These are phyloP conservation scores for Trichomonascus vanleenenianus DNA, from an alignment of 805 yeast species.

Conservation along the genomic window DNA sequence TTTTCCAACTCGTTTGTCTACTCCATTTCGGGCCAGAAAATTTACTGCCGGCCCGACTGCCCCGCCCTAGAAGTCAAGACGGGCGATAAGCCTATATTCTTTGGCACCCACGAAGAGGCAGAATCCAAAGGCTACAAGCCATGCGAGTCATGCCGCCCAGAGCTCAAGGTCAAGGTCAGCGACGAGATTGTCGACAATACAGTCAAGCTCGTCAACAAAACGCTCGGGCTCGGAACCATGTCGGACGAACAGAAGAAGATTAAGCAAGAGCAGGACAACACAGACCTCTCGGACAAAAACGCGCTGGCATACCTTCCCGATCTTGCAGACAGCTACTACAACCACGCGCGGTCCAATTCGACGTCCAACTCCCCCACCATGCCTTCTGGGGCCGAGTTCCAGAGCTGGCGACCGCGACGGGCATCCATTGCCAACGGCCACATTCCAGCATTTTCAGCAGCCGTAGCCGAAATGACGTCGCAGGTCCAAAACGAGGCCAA, in stretches of 20 bases:
- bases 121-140: conserved; percentile 38
- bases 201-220: conserved; percentile 46
- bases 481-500: conserved; percentile 7
- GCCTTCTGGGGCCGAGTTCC: conserved; percentile 7
- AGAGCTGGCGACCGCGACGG: conserved; percentile 17
- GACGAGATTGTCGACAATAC: conserved; percentile 35
- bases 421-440: conserved; percentile 21
- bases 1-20: conserved; percentile 53
- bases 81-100: conserved; percentile 37
- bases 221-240: conserved; percentile 49
- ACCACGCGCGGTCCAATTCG: conserved; percentile 28
- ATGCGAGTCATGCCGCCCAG: conserved; percentile 53
- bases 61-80: conserved; percentile 28
- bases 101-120: conserved; percentile 37
- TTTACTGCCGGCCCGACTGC: conserved; percentile 66
- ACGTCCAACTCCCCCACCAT: conserved; percentile 1
- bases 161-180: conserved; percentile 17
- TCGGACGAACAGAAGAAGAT: background rate
- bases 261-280: background rate
- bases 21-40: conserved; percentile 35
- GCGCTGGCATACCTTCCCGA: conserved; percentile 12
- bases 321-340: conserved; percentile 7
- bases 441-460: conserved; percentile 18
- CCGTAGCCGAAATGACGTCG: conserved; percentile 5
- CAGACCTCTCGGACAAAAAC: background rate